These are phyloP conservation scores for Boechera divaricarpa DNA, from an alignment of 345 rosid genomes.

Conservation along the genomic window DNA sequence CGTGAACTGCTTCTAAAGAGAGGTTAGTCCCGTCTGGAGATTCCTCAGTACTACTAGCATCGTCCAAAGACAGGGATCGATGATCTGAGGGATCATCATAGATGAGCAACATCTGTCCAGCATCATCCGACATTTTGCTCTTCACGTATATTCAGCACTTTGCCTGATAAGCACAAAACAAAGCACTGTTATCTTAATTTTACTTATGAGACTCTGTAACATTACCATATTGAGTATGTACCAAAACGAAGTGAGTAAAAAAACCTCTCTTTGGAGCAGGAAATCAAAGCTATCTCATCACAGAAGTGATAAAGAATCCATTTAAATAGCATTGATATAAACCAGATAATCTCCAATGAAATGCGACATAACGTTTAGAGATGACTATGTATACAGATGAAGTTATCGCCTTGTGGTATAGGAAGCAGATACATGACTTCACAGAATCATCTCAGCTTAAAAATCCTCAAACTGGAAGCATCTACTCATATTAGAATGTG, in stretches of 20 bases:
- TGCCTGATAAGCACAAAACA: constrained; percentile 38
- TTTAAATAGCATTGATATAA: not conserved
- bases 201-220: too few species aligned
- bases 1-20: constrained; percentile 68
- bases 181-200: constrained; percentile 3
- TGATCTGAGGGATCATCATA: constrained; percentile 92
- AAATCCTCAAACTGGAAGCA: not conserved
- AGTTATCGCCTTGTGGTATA: constrained; percentile 22
- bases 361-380: not conserved
- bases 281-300: constrained; percentile 12
- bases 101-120: constrained; percentile 65
- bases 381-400: constrained; percentile 9
- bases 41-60: constrained; percentile 83
- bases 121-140: constrained; percentile 72
- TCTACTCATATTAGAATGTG: not conserved
- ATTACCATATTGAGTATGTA: not conserved
- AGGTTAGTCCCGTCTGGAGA: constrained; percentile 78
- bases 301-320: not conserved
- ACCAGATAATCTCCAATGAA: constrained; percentile 15
- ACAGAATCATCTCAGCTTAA: not conserved
- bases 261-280: constrained; percentile 14
- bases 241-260: not conserved
- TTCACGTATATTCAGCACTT: constrained; percentile 42
- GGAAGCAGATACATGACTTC: constrained; percentile 3
- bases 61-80: constrained; percentile 78